Evolutionary conservation across 176 grass and related monocot genomes (phyloP), one percentile per base, ranked within the genome.

Genomic region (Rhynchospora breviuscula): DNA sequence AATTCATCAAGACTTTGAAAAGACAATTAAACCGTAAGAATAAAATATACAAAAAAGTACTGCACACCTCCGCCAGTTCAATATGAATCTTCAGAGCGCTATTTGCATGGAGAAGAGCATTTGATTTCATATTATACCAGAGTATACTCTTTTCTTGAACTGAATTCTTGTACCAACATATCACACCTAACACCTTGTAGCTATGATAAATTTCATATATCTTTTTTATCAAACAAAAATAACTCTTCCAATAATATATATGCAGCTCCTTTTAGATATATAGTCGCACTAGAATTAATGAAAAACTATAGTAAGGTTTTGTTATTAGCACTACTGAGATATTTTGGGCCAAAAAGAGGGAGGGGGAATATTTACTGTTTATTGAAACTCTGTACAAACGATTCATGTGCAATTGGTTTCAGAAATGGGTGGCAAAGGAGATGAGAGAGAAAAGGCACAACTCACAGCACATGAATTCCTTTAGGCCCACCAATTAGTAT

Each of bases 401-500:
- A 47, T 63, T 63, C 31, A 81, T 81, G 79, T 81, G 79, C 79
- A 81, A 81, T 62, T 81, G 26, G 79, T 81, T 81, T 62, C 35
- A 81, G 0, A 81, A 62, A 63, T 63, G 57, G 58, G 33, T 81
- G 79, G 43, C 57, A 78, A 31, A 31, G 14, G 47, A 11, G 7
- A 71, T 71, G 73, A 33, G 73, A 78, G 73, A 81, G 54, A 80
- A 13, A 63, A 25, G 44, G 5, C 57, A 63, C 33, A 45, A 46
- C 58, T 81, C 1, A 64, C 7, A 40, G 31, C 79, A 81, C 79
- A 63, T 81, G 79, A 62, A 62, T 81, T 81, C 79, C 58, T 47
- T 81, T 11, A 63, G 79, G 58, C 78, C 52, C 58, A 63, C 31
- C 2, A 81, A 63, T 45, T 81, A 29, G 31, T 48, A 81, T 81